Evolutionary conservation across 495 filamentous ascomycete genomes (phyloP).

Genomic region (Xylaria grammica): DNA sequence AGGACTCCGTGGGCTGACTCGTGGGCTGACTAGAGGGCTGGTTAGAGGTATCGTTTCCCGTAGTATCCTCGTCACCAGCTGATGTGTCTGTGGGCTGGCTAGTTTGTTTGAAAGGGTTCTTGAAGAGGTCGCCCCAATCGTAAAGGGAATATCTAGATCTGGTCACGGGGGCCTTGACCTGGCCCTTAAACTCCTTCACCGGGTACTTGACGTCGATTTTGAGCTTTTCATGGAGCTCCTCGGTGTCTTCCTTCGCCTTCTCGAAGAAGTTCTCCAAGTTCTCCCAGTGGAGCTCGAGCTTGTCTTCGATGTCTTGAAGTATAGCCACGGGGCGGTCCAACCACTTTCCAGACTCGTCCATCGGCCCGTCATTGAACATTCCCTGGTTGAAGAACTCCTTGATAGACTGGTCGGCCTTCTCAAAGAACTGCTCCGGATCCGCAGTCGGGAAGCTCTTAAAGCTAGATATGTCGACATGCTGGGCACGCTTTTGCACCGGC

Average conservation of each 20-base stretch:
- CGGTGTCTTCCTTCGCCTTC: background rate
- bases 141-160: background rate
- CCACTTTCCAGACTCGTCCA: conserved; percentile 17
- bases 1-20: too few relatives aligned
- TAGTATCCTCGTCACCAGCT: background rate
- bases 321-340: conserved; percentile 5
- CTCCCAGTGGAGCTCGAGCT: conserved; percentile 16
- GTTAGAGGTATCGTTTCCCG: background rate
- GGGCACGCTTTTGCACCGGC: conserved; percentile 25
- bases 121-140: conserved; percentile 1
- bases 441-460: conserved; percentile 34
- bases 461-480: conserved; percentile 31
- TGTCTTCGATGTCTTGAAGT: conserved; percentile 11
- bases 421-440: conserved; percentile 12
- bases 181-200: background rate
- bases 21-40: background rate
- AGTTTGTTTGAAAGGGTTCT: background rate
- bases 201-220: background rate
- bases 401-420: conserved; percentile 12
- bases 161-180: background rate
- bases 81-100: background rate
- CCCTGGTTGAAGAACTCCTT: conserved; percentile 14
- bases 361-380: conserved; percentile 21
- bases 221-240: background rate
- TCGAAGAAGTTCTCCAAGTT: background rate